Percentiles rank a stretch among this genome's conserved stretches.
Conservation (phyloP, 1,284 basidiomycete genomes). For the Leccinum fallax region DNA sequence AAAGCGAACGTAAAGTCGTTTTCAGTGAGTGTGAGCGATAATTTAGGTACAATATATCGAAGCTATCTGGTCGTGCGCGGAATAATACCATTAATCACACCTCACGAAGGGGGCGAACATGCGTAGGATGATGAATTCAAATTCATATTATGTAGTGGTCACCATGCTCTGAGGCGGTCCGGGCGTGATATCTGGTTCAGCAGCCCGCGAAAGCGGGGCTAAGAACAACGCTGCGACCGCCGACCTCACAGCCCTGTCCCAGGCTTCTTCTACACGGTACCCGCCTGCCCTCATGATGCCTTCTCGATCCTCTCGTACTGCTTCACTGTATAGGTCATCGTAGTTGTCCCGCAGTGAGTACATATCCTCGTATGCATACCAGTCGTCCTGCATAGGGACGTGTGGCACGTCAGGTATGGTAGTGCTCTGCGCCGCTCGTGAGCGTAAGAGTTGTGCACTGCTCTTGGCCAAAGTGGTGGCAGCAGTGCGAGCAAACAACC, state of each 20-base stretch:
- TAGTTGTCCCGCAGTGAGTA: slow-evolving; percentile 59
- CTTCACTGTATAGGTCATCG: slow-evolving; percentile 72
- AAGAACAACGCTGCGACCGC: slow-evolving; percentile 79
- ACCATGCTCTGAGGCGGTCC: slow-evolving; percentile 5
- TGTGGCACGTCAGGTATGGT: slow-evolving; percentile 77
- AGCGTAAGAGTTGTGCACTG: slow-evolving; percentile 54
- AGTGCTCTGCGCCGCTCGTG: slow-evolving; percentile 56
- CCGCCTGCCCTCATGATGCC: slow-evolving; percentile 86
- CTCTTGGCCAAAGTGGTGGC: slow-evolving; percentile 49
- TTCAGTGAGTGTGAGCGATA: slow-evolving; percentile 43
- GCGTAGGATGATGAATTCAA: not conserved
- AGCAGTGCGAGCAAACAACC: slow-evolving; percentile 55
- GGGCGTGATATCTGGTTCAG: slow-evolving; percentile 6
- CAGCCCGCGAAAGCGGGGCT: slow-evolving; percentile 40
- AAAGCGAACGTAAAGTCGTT: slow-evolving; percentile 50
- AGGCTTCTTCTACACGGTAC: slow-evolving; percentile 80
- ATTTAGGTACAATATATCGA: slow-evolving; percentile 5
- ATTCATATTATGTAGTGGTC: slow-evolving; percentile 4
- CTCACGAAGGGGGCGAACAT: not conserved
- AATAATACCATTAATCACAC: not conserved
- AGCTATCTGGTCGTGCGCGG: not conserved
- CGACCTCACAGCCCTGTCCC: slow-evolving; percentile 80
- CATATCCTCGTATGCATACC: slow-evolving; percentile 74
- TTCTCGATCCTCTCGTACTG: slow-evolving; percentile 73
- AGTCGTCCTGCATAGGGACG: slow-evolving; percentile 72